Base-by-base conservation (phyloP, 1,284 basidiomycete species). In the Ganoderma sinense region DNA sequence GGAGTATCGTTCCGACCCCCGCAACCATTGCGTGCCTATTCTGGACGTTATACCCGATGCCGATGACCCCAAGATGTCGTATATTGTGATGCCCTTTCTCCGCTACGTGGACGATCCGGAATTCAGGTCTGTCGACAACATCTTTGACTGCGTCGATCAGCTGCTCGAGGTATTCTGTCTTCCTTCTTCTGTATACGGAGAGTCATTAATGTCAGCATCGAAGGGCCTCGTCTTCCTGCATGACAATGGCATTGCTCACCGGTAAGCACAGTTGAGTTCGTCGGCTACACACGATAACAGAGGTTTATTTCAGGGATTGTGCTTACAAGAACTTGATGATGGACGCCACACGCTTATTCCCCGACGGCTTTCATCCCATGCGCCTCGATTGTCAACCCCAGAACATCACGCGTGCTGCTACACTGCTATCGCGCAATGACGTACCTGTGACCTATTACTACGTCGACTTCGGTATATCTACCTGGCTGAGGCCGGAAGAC, bases 1-100 rank as follows among this genome's bases (percentile, higher is more conserved):
- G 8, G 65, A 64, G 2, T 23, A 75, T 0, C 48, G 69, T 0
- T 20, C 69, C 1, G 78, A 82, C 36, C 74, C 78, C 0, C 26
- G 67, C 4, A 82, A 82, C 43, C 81, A 79, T 61, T 76, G 75
- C 33, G 78, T 82, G 3, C 81, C 79, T 2, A 75, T 82, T 14
- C 55, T 82, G 1, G 81, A 81, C 40, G 62, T 72, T 0, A 73
- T 82, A 26, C 61, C 48, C 1, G 77, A 80, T 39, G 14, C 61
- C 0, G 61, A 64, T 0, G 74, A 77, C 11, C 29, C 62, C 1
- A 16, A 40, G 10, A 59, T 74, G 1, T 73, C 74, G 0, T 76
- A 75, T 40, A 56, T 81, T 10, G 78, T 81, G 4, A 78, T 81
- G 77, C 81, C 80, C 0, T 76, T 80, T 26, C 62, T 82, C 0